Conservation (phyloP, 169 alveolate species). For the Besnoitia besnoiti region DNA sequence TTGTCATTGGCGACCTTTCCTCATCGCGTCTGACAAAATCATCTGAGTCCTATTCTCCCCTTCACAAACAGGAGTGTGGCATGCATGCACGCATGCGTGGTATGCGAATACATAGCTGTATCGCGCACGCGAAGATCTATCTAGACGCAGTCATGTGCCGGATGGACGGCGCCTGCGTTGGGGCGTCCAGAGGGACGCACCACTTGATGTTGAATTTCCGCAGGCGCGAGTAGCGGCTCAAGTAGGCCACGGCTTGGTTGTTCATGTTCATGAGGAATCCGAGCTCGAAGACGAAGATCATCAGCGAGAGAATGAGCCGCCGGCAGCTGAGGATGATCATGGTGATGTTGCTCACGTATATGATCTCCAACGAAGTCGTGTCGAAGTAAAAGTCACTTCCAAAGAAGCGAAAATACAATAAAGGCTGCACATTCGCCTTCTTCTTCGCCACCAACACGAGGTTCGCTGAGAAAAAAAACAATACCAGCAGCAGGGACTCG, state of each 20-base stretch:
- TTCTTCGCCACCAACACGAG: slow-evolving; percentile 41
- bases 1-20: too few species aligned
- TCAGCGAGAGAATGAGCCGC: slow-evolving; percentile 55
- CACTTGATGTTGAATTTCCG: slow-evolving; percentile 62
- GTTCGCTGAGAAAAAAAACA: slow-evolving; percentile 36
- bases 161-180: neutral
- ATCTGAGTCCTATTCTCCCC: too few species aligned
- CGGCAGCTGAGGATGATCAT: slow-evolving; percentile 53
- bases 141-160: too few species aligned
- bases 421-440: slow-evolving; percentile 49
- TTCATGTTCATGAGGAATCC: slow-evolving; percentile 69
- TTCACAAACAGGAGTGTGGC: too few species aligned
- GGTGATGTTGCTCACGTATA: slow-evolving; percentile 25
- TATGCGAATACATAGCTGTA: too few species aligned
- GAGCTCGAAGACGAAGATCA: slow-evolving; percentile 60
- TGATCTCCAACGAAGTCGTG: neutral
- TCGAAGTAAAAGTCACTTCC: slow-evolving; percentile 40
- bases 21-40: too few species aligned
- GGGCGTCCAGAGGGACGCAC: neutral
- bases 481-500: too few species aligned
- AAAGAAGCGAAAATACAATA: slow-evolving; percentile 44
- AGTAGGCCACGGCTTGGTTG: slow-evolving; percentile 45
- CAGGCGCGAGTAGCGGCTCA: slow-evolving; percentile 43
- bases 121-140: too few species aligned
- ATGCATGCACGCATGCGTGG: too few species aligned